Percentiles rank a stretch among this genome's conserved stretches.
These are phyloP conservation scores for Trichoderma sp. DNA, from an alignment of 2,329 filamentous ascomycete genomes.

Conservation along the genomic window DNA sequence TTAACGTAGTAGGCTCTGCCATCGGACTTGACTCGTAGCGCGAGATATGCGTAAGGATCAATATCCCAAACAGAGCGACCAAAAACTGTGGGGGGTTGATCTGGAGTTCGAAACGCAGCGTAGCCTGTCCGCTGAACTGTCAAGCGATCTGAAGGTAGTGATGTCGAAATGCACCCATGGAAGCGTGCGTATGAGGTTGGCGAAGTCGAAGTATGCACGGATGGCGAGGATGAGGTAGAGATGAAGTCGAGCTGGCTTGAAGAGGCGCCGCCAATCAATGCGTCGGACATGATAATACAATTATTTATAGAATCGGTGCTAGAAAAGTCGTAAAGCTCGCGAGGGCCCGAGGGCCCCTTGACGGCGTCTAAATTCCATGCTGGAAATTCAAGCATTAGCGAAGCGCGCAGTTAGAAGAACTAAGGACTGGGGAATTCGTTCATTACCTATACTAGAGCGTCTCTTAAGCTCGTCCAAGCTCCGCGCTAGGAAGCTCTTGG, in stretches of 20 bases:
- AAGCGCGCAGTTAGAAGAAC: not conserved
- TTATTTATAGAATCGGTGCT: conserved; percentile 47
- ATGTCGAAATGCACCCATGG: conserved; percentile 83
- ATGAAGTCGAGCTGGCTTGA: conserved; percentile 70
- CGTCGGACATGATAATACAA: conserved; percentile 82
- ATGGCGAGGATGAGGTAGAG: conserved; percentile 29
- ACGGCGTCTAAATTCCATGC: conserved; percentile 70
- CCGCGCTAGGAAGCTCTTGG: conserved; percentile 58
- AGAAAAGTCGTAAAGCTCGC: conserved; percentile 66
- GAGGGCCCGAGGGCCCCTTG: conserved; percentile 63
- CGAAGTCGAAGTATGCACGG: not conserved
- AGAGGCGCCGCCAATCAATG: conserved; percentile 84
- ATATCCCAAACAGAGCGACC: conserved; percentile 86
- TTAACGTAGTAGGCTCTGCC: conserved; percentile 93
- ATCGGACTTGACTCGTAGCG: conserved; percentile 85
- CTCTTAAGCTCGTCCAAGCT: conserved; percentile 63
- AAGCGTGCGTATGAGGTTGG: conserved; percentile 68
- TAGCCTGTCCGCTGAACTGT: conserved; percentile 80
- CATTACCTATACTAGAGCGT: conserved; percentile 55
- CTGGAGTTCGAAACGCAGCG: conserved; percentile 84
- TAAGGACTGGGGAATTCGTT: not conserved
- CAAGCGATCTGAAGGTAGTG: conserved; percentile 74
- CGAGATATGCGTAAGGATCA: conserved; percentile 84
- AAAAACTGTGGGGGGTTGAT: conserved; percentile 77
- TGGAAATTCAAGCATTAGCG: conserved; percentile 37